These are phyloP conservation scores for Narthecium ossifragum DNA, from an alignment of 106 monocot species.

Conservation along the genomic window DNA sequence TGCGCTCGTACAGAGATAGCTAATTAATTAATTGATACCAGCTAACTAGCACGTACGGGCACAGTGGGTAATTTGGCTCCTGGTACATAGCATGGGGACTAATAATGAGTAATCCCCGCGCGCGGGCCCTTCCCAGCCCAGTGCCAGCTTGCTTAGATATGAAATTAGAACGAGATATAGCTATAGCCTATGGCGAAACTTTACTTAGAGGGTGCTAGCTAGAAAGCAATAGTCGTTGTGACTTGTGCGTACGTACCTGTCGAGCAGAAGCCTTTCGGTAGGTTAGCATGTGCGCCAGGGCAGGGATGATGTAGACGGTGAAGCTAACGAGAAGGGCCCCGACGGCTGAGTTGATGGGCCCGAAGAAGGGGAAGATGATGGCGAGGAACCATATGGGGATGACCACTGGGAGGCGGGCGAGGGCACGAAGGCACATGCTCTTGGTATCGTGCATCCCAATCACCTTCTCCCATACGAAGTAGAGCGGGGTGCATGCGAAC, in stretches of 20 bases:
- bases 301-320: conserved; percentile 73
- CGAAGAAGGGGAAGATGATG: conserved; percentile 80
- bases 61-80: too few relatives aligned
- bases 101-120: too few relatives aligned
- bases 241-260: conserved; percentile 21
- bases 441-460: conserved; percentile 60
- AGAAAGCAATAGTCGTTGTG: too few relatives aligned
- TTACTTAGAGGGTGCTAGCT: too few relatives aligned
- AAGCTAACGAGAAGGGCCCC: conserved; percentile 70
- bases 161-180: too few relatives aligned
- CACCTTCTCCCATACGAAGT: conserved; percentile 85
- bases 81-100: too few relatives aligned
- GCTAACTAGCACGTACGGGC: too few relatives aligned
- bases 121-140: too few relatives aligned
- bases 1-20: too few relatives aligned
- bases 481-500: conserved; percentile 73
- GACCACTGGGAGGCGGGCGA: conserved; percentile 56
- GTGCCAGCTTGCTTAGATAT: too few relatives aligned
- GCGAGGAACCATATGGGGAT: conserved; percentile 74
- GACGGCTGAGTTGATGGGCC: conserved; percentile 73
- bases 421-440: conserved; percentile 53
- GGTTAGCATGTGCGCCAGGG: conserved; percentile 64
- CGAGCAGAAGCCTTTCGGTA: conserved; percentile 41
- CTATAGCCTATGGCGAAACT: too few relatives aligned
- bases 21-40: too few relatives aligned